These are phyloP conservation scores for Penicillium coprophilum DNA, from an alignment of 495 filamentous ascomycete species.

Conservation along the genomic window DNA sequence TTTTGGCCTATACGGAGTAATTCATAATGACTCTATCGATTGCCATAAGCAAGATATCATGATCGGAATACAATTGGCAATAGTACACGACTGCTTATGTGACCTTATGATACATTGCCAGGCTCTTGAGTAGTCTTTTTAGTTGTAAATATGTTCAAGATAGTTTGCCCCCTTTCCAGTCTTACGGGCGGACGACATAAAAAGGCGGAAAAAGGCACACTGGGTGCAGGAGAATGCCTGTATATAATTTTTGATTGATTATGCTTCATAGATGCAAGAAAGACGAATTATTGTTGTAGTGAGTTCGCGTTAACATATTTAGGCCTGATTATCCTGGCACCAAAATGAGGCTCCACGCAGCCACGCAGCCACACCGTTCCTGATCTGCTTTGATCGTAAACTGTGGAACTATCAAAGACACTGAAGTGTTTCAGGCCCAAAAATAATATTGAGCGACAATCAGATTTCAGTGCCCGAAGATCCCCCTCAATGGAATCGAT, in stretches of 20 bases:
- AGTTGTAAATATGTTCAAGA: no score
- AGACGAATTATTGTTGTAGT: background rate
- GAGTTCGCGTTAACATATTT: no score
- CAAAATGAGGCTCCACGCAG: background rate
- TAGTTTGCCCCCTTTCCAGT: no score
- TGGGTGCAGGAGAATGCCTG: no score
- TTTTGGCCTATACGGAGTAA: background rate
- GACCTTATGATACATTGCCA: no score
- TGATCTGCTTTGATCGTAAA: conserved; percentile 3
- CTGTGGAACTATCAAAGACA: conserved; percentile 3
- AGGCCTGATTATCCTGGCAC: background rate
- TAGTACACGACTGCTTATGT: no score
- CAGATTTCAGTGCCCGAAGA: background rate
- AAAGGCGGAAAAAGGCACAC: no score
- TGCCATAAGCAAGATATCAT: background rate
- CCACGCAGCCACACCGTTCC: conserved; percentile 4
- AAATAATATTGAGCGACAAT: background rate
- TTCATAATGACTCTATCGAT: background rate
- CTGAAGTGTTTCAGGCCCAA: background rate
- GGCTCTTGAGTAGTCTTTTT: no score
- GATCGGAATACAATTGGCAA: background rate
- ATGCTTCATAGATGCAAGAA: background rate
- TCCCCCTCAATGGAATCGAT: background rate
- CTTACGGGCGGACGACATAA: no score
- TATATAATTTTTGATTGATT: background rate